Evolutionary conservation across 805 yeast genomes (phyloP), one percentile per base, ranked within the genome.

Genomic region (Starmerella ratchasimensis): DNA sequence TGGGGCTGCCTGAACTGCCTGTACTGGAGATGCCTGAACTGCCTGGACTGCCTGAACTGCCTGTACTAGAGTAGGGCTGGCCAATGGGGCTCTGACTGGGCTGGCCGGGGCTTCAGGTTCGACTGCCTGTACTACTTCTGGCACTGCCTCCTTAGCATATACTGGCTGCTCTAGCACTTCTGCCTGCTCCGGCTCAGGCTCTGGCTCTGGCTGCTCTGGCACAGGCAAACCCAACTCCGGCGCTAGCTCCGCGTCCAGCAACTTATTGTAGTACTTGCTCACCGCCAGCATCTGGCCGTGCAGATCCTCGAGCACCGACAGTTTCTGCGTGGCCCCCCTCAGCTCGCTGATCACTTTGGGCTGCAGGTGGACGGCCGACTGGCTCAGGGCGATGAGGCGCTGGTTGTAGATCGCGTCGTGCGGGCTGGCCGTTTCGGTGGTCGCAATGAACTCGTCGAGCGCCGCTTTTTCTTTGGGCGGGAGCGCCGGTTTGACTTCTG

Each of bases 161-260:
- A 11, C 33, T n/a, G 8, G 20, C 8, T 5, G 14, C 19, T 29
- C 23, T 20, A 11, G 13, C 33, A 11, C 33, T 29, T 9, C 20
- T 21, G 16, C 34, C 17, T 25, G 15, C 14, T 19, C 31, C 18
- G 39, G 38, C 16, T 24, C 42, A 4, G 35, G 33, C 31, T 28
- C 37, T 3, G 32, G 28, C 33, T 28, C 35, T 2, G 43, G 33
- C 15, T 33, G 24, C 24, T 22, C 10, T 10, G 7, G 24, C 24
- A 8, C 10, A 7, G 24, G 14, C 6, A 10, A 10, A 16, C 22
- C 21, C 10, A 25, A 29, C 3, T 42, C 46, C 4, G 48, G 49
- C 13, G 42, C 41, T 8, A 51, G 46, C 36, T 50, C 53, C 11
- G 44, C 45, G 16, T 51, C 54, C 13, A 51, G 33, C 22, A 51